These are phyloP conservation scores for Fusarium oxysporum DNA, from an alignment of 2,329 filamentous ascomycete genomes.

Conservation along the genomic window DNA sequence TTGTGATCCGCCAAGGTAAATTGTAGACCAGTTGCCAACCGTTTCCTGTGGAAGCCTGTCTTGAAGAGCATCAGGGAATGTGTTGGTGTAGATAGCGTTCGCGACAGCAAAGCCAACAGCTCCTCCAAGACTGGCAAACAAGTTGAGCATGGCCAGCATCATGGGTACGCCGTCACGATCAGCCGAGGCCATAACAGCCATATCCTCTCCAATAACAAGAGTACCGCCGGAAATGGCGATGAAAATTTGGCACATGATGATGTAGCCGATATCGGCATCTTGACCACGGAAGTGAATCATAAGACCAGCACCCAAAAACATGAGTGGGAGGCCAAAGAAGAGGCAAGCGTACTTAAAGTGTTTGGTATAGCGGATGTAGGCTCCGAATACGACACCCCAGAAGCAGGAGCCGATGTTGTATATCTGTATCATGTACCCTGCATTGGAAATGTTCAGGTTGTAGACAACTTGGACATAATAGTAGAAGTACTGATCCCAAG, in stretches of 20 bases:
- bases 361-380: background rate
- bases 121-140: conserved; percentile 13
- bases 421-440: conserved; percentile 53
- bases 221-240: conserved; percentile 6
- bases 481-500: conserved; percentile 54
- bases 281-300: conserved; percentile 21
- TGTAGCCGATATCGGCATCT: conserved; percentile 3
- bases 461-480: conserved; percentile 56
- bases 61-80: conserved; percentile 19
- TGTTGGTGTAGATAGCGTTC: conserved; percentile 16
- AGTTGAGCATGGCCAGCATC: conserved; percentile 3
- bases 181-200: conserved; percentile 16
- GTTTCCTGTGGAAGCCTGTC: background rate
- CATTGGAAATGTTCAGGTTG: conserved; percentile 49
- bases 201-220: conserved; percentile 9
- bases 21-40: background rate
- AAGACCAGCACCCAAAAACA: conserved; percentile 10
- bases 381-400: conserved; percentile 8
- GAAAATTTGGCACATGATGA: conserved; percentile 11
- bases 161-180: conserved; percentile 26
- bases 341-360: conserved; percentile 15
- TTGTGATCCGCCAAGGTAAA: conserved; percentile 10
- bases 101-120: conserved; percentile 13
- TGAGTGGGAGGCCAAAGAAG: conserved; percentile 2
- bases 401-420: conserved; percentile 52